Evolutionary conservation across 2,329 filamentous ascomycete genomes (phyloP).

Genomic region (Paraphoma chrysanthemicola): DNA sequence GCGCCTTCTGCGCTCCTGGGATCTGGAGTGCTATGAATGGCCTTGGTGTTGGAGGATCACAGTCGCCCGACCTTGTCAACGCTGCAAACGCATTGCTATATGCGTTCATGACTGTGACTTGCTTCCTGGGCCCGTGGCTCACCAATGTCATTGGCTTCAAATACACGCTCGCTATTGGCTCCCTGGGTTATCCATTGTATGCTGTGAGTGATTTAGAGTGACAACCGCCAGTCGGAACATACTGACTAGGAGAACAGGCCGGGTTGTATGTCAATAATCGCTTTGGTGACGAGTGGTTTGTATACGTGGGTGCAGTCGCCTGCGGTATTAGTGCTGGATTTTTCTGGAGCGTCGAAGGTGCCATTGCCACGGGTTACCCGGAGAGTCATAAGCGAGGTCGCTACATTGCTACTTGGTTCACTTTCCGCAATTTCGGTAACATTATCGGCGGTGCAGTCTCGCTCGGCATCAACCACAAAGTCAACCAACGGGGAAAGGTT

Average conservation of each 20-base stretch:
- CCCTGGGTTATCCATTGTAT: conserved; percentile 46
- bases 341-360: conserved; percentile 35
- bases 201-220: conserved; percentile 9
- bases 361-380: conserved; percentile 32
- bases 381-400: conserved; percentile 17
- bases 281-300: conserved; percentile 31
- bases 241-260: conserved; percentile 13
- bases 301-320: conserved; percentile 32
- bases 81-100: conserved; percentile 49
- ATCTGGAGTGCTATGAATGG: conserved; percentile 43
- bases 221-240: not conserved
- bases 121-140: conserved; percentile 37
- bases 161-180: conserved; percentile 45
- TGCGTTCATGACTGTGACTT: conserved; percentile 44
- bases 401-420: conserved; percentile 22
- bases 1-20: conserved; percentile 37
- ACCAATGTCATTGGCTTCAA: conserved; percentile 5
- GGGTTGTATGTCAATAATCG: conserved; percentile 47
- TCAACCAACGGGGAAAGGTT: conserved; percentile 53
- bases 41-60: conserved; percentile 37
- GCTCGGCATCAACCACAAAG: conserved; percentile 51
- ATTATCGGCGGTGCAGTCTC: conserved; percentile 22
- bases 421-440: conserved; percentile 21
- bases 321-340: conserved; percentile 27
- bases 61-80: conserved; percentile 34